Conservation (phyloP, 495 filamentous ascomycete genomes). For the Penicillium herquei region DNA sequence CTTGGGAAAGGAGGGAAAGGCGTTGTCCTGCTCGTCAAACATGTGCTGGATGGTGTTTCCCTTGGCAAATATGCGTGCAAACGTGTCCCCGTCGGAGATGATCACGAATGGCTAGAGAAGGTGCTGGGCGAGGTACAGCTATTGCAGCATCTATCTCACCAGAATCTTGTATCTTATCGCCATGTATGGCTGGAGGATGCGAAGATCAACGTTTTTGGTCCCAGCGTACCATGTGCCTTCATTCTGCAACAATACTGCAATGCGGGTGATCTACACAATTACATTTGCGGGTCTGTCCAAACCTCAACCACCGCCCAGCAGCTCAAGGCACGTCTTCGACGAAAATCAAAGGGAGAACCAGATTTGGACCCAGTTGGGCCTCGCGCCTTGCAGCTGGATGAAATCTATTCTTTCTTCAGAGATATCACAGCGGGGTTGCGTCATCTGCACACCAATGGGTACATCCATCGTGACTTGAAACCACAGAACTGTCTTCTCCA, state of each 20-base stretch:
- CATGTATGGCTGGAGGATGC: conserved; percentile 96
- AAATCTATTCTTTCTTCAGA: conserved; percentile 95
- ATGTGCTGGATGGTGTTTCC: conserved; percentile 82
- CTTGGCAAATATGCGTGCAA: conserved; percentile 96
- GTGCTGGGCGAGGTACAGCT: conserved; percentile 90
- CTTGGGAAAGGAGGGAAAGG: conserved; percentile 91
- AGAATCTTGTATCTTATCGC: conserved; percentile 94
- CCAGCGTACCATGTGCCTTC: conserved; percentile 91
- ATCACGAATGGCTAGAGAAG: conserved; percentile 94
- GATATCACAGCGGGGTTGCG: conserved; percentile 91
- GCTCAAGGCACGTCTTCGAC: conserved; percentile 80
- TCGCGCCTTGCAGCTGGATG: conserved; percentile 75
- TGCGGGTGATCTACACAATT: conserved; percentile 83
- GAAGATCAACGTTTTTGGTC: conserved; percentile 78
- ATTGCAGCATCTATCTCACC: conserved; percentile 84
- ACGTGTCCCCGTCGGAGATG: conserved; percentile 90
- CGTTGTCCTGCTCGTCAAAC: conserved; percentile 86
- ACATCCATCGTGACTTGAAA: conserved; percentile 95
- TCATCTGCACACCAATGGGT: conserved; percentile 88
- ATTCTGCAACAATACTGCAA: conserved; percentile 99
- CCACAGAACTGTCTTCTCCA: conserved; percentile 94
- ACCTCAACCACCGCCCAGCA: conserved; percentile 68
- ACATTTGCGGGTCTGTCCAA: conserved; percentile 68
- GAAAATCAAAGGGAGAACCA: conserved; percentile 64
- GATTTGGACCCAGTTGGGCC: conserved; percentile 53